phyloP scores from a whole-genome alignment of 2,329 filamentous ascomycete species.

The Epichloe glyceriae region DNA sequence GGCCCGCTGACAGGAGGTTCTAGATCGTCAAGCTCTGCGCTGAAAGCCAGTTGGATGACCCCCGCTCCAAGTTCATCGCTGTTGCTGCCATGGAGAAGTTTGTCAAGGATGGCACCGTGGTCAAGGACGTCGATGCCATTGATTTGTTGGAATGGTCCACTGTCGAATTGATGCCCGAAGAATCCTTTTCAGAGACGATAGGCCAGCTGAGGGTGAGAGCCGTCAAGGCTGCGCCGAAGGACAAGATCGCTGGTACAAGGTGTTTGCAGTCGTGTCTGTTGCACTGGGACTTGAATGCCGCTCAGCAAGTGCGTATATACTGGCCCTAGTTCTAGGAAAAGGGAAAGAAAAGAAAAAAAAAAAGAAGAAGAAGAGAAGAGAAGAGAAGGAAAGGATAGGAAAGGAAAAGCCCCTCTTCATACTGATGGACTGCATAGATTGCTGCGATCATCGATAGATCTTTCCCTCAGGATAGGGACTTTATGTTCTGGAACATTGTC shows the following conservation, averaged over 20 bases:
- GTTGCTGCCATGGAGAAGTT: slow-evolving; percentile 31
- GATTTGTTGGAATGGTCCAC: slow-evolving; percentile 44
- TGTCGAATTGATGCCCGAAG: slow-evolving; percentile 22
- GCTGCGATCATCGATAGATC: slow-evolving; percentile 39
- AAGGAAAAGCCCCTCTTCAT: no score
- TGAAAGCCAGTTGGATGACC: slow-evolving; percentile 38
- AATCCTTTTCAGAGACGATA: slow-evolving; percentile 33
- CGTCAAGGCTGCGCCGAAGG: slow-evolving; percentile 39
- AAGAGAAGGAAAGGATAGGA: not conserved
- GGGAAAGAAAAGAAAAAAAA: not conserved
- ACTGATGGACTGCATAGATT: slow-evolving; percentile 27
- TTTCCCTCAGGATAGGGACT: slow-evolving; percentile 32
- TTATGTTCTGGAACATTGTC: slow-evolving; percentile 42
- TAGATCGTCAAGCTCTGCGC: slow-evolving; percentile 36
- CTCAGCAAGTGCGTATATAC: slow-evolving; percentile 36
- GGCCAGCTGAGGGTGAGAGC: slow-evolving; percentile 36
- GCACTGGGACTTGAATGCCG: slow-evolving; percentile 42
- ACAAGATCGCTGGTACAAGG: slow-evolving; percentile 25
- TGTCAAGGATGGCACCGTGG: slow-evolving; percentile 30
- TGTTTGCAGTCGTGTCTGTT: slow-evolving; percentile 41
- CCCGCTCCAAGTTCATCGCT: slow-evolving; percentile 30
- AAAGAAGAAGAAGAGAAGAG: not conserved
- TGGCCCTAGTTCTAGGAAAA: not conserved
- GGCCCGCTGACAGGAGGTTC: slow-evolving; percentile 1
- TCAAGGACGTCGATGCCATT: slow-evolving; percentile 37